These are phyloP conservation scores for Hypsizygus marmoreus DNA, from an alignment of 768 basidiomycete species.

Conservation along the genomic window DNA sequence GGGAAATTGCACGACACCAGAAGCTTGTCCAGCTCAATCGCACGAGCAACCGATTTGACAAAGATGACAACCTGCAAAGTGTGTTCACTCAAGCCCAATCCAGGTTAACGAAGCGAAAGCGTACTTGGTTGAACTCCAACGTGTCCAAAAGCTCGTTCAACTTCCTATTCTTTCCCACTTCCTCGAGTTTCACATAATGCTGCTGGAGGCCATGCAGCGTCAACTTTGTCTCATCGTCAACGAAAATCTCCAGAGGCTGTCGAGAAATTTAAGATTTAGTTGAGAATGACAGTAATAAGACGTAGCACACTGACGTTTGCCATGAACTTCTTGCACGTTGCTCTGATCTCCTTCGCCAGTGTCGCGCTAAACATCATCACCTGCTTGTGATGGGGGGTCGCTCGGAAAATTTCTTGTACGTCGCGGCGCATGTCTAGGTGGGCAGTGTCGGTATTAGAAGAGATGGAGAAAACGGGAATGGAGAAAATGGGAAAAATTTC, in stretches of 20 bases:
- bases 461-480: conserved; percentile 53
- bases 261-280: conserved; percentile 2
- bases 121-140: conserved; percentile 96
- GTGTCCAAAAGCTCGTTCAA: conserved; percentile 93
- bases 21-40: conserved; percentile 94
- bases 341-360: conserved; percentile 92
- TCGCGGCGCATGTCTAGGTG: conserved; percentile 99
- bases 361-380: conserved; percentile 99
- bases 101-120: conserved; percentile 13
- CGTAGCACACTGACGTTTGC: conserved; percentile 71
- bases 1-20: conserved; percentile 98
- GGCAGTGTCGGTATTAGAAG: conserved; percentile 72
- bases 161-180: conserved; percentile 94
- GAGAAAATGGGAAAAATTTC: conserved; percentile 45
- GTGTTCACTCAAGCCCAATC: neutral
- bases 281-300: neutral
- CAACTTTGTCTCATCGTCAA: conserved; percentile 98
- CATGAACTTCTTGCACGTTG: conserved; percentile 99
- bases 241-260: conserved; percentile 98
- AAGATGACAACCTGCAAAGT: conserved; percentile 92
- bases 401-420: conserved; percentile 99
- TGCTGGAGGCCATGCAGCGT: conserved; percentile 98
- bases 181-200: conserved; percentile 97
- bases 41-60: conserved; percentile 96
- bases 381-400: conserved; percentile 99